These are phyloP conservation scores for Neonectria neomacrospora DNA, from an alignment of 2,329 filamentous ascomycete species.

Conservation along the genomic window DNA sequence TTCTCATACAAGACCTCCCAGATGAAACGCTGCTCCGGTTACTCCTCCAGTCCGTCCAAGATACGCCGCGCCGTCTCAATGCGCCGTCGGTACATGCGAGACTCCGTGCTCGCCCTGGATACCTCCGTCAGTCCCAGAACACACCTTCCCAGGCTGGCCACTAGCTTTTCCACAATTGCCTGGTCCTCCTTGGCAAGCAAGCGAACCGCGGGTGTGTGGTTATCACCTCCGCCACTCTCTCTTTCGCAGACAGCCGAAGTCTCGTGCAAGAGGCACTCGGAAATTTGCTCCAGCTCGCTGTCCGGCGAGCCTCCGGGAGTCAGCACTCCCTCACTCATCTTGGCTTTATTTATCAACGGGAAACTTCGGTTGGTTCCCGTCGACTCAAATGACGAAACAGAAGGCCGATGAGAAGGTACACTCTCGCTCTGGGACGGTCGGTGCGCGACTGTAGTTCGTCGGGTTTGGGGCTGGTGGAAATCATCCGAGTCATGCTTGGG, in stretches of 20 bases:
- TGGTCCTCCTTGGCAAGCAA: constrained; percentile 66
- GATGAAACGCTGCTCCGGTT: constrained; percentile 21
- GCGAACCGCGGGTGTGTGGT: constrained; percentile 57
- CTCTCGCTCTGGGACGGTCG: constrained; percentile 44
- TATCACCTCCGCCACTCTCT: constrained; percentile 43
- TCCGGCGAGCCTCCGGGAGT: constrained; percentile 60
- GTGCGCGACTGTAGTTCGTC: constrained; percentile 56
- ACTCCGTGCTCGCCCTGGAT: constrained; percentile 65
- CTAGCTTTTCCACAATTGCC: constrained; percentile 67
- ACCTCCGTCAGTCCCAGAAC: constrained; percentile 68
- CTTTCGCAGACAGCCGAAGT: constrained; percentile 56
- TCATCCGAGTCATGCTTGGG: constrained; percentile 43
- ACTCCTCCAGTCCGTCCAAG: constrained; percentile 74
- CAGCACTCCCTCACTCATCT: constrained; percentile 57
- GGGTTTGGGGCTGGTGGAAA: constrained; percentile 32
- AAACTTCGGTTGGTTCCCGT: constrained; percentile 71
- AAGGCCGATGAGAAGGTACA: constrained; percentile 54
- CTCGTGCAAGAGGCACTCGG: constrained; percentile 61
- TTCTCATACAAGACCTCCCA: constrained; percentile 1
- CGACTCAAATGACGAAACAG: constrained; percentile 67
- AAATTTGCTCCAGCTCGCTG: constrained; percentile 58
- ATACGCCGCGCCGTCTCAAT: constrained; percentile 80
- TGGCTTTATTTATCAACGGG: constrained; percentile 66
- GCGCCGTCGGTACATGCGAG: constrained; percentile 73
- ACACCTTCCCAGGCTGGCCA: constrained; percentile 69